Evolutionary conservation across 176 grass and related monocot species (phyloP).

Genomic region (Ampelocalamus luodianensis): DNA sequence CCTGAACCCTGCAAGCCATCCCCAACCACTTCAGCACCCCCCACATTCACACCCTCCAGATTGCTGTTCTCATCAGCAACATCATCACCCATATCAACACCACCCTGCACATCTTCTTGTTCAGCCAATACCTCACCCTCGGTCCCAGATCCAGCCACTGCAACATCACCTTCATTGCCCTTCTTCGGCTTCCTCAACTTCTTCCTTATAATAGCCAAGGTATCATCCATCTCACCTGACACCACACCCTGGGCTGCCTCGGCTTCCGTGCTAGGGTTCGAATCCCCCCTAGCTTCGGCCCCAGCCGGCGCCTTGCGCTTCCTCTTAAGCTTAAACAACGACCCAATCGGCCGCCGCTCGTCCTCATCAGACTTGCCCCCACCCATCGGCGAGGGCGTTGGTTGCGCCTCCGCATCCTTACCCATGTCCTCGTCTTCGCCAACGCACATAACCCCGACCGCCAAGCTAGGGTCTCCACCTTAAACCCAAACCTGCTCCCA

Average conservation of each 20-base stretch:
- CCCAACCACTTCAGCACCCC: slow-evolving; percentile 1
- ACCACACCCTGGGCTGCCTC: slow-evolving; percentile 25
- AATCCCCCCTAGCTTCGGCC: neutral
- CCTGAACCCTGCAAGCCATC: slow-evolving; percentile 42
- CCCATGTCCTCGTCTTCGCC: neutral
- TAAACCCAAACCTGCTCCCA: neutral
- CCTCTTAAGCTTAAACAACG: slow-evolving; percentile 18
- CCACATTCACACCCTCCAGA: slow-evolving; percentile 43
- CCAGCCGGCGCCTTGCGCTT: neutral
- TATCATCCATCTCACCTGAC: slow-evolving; percentile 78
- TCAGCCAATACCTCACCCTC: slow-evolving; percentile 41
- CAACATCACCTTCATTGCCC: slow-evolving; percentile 45
- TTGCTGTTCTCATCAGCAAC: slow-evolving; percentile 37
- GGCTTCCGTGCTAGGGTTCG: slow-evolving; percentile 7
- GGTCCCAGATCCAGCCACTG: slow-evolving; percentile 33
- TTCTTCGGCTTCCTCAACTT: slow-evolving; percentile 86
- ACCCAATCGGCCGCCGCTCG: slow-evolving; percentile 28
- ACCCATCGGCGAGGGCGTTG: neutral
- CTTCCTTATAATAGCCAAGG: slow-evolving; percentile 85
- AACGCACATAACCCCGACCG: neutral
- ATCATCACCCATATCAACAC: slow-evolving; percentile 21
- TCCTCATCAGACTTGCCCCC: slow-evolving; percentile 23
- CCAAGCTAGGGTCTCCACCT: neutral
- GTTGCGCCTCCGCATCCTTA: neutral
- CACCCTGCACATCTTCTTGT: slow-evolving; percentile 47